These are phyloP conservation scores for Cladobotryum mycophilum DNA, from an alignment of 2,329 filamentous ascomycete species.

Conservation along the genomic window DNA sequence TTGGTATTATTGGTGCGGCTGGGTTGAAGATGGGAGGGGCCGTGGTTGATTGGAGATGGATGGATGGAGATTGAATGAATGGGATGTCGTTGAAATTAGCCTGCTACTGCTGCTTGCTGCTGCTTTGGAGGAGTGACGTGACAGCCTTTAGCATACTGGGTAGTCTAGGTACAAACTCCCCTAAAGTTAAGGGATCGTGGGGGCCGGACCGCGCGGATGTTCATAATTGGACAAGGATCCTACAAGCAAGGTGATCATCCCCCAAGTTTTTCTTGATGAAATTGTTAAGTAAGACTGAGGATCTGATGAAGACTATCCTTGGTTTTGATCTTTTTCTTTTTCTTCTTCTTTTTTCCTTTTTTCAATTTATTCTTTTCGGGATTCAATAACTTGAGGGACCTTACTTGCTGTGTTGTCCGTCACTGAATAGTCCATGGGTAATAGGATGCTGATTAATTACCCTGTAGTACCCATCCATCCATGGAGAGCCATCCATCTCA, in stretches of 20 bases:
- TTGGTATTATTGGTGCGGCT: not conserved
- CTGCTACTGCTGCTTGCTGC: too few species aligned
- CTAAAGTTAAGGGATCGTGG: conserved; percentile 6
- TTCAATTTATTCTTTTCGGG: not conserved
- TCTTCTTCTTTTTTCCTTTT: not conserved
- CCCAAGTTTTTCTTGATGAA: not conserved
- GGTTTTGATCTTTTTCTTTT: not conserved
- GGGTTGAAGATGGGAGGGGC: not conserved
- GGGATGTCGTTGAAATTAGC: conserved; percentile 5
- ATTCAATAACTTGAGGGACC: too few species aligned
- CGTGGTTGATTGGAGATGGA: not conserved
- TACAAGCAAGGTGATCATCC: not conserved
- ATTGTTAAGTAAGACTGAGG: not conserved
- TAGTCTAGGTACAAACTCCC: too few species aligned
- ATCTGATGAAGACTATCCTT: not conserved
- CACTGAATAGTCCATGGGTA: too few species aligned
- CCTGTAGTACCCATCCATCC: too few species aligned
- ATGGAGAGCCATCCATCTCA: too few species aligned
- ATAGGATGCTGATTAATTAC: too few species aligned
- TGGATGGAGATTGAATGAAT: not conserved
- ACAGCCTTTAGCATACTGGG: too few species aligned
- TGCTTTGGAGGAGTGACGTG: too few species aligned
- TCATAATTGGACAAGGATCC: conserved; percentile 9
- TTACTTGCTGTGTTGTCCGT: too few species aligned
- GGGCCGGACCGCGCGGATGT: conserved; percentile 5